Percentiles rank a stretch among this genome's conserved stretches.
These are phyloP conservation scores for Teunomyces aglyptinius DNA, from an alignment of 805 yeast species.

Conservation along the genomic window DNA sequence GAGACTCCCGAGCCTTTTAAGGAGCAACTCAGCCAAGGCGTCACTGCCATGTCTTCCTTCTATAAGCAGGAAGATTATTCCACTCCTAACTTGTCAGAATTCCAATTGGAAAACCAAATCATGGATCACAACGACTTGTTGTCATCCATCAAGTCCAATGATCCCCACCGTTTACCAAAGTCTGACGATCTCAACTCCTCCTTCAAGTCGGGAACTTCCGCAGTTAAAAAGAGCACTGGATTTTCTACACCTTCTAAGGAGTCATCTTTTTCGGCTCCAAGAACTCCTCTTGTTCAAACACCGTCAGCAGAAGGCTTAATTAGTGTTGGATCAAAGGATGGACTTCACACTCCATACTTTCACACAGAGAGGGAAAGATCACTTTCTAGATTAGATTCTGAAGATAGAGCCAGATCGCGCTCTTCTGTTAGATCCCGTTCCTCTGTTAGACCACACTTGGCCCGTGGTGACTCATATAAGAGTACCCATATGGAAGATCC, in stretches of 20 bases:
- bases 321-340: conserved; percentile 8
- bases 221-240: neutral
- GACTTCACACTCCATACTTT: conserved; percentile 32
- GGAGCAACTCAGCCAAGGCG: neutral
- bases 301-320: conserved; percentile 1
- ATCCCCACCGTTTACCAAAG: conserved; percentile 31
- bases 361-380: conserved; percentile 22
- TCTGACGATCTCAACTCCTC: neutral
- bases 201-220: neutral
- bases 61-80: conserved; percentile 29
- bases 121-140: conserved; percentile 35
- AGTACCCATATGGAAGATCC: conserved; percentile 50
- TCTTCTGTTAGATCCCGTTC: conserved; percentile 25
- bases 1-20: neutral
- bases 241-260: conserved; percentile 9
- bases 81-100: conserved; percentile 45
- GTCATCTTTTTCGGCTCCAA: neutral
- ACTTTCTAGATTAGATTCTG: conserved; percentile 12
- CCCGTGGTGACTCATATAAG: conserved; percentile 76
- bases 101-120: conserved; percentile 41
- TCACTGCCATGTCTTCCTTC: conserved; percentile 6
- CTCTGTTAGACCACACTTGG: conserved; percentile 55
- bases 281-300: neutral
- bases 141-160: conserved; percentile 34
- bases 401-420: conserved; percentile 32